Percentiles rank a stretch among this genome's conserved stretches.
phyloP scores from a whole-genome alignment of 805 yeast genomes.

The Myxozyma nipponensis region DNA sequence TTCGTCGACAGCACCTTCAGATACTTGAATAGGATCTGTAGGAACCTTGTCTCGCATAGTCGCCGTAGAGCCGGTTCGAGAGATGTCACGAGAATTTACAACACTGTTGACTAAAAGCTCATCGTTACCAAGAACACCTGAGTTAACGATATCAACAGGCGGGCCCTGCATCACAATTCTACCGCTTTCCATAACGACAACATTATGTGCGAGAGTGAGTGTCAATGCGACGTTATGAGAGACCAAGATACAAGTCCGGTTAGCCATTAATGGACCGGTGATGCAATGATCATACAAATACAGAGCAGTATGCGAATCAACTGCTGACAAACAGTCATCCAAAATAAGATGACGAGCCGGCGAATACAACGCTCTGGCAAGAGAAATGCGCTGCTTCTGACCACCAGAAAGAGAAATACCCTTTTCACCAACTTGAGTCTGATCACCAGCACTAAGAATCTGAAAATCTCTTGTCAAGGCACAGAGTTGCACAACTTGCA shows the following conservation, averaged over 20 bases:
- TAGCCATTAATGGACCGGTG: slow-evolving; percentile 77
- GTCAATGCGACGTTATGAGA: slow-evolving; percentile 94
- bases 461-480: slow-evolving; percentile 83
- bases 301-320: slow-evolving; percentile 92
- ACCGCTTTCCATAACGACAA: slow-evolving; percentile 82
- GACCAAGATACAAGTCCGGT: slow-evolving; percentile 84
- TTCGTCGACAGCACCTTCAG: slow-evolving; percentile 60
- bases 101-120: slow-evolving; percentile 19
- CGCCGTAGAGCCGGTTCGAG: slow-evolving; percentile 63
- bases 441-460: slow-evolving; percentile 83
- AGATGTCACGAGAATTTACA: slow-evolving; percentile 36
- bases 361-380: slow-evolving; percentile 92
- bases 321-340: slow-evolving; percentile 96
- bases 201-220: slow-evolving; percentile 71
- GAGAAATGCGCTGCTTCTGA: slow-evolving; percentile 92
- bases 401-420: slow-evolving; percentile 97
- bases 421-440: slow-evolving; percentile 94
- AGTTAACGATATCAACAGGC: slow-evolving; percentile 43
- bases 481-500: slow-evolving; percentile 80
- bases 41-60: slow-evolving; percentile 73
- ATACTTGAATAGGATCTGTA: slow-evolving; percentile 72
- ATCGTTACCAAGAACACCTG: slow-evolving; percentile 81
- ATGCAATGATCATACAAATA: slow-evolving; percentile 91
- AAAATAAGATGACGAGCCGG: slow-evolving; percentile 73
- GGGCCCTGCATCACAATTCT: slow-evolving; percentile 50